A percentile compares a stretch with the other conserved stretches of the same genome.
phyloP scores from a whole-genome alignment of 2,329 filamentous ascomycete species.

The Colletotrichum truncatum region DNA sequence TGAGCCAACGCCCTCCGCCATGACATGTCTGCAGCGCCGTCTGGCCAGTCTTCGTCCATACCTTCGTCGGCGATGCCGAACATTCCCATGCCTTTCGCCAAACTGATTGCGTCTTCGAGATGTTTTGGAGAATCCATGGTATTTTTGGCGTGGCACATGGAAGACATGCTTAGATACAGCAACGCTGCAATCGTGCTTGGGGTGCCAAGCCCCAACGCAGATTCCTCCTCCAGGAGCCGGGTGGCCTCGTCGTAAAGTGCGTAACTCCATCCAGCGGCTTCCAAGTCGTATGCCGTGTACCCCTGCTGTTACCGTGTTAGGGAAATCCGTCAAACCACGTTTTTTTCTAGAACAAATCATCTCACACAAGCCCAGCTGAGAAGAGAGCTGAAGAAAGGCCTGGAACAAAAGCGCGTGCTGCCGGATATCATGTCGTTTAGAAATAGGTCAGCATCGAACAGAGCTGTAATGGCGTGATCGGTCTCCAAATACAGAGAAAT shows the following conservation, averaged over 20 bases:
- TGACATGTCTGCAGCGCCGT: background rate
- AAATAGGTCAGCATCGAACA: constrained; percentile 39
- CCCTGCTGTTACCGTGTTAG: constrained; percentile 4
- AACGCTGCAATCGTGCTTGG: constrained; percentile 1
- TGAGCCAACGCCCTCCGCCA: background rate
- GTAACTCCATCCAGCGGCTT: background rate
- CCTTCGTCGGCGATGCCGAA: background rate
- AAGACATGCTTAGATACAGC: constrained; percentile 14
- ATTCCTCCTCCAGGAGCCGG: background rate
- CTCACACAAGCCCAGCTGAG: constrained; percentile 18
- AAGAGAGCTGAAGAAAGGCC: constrained; percentile 35
- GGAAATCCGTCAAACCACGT: too few relatives aligned
- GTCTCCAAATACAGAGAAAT: constrained; percentile 40
- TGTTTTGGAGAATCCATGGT: background rate
- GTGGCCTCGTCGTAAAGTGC: constrained; percentile 5
- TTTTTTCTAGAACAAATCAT: background rate
- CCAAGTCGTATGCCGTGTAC: background rate
- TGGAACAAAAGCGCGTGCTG: constrained; percentile 37
- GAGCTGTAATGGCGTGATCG: constrained; percentile 40
- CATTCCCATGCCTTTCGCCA: background rate
- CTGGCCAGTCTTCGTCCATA: background rate
- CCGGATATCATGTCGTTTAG: constrained; percentile 36
- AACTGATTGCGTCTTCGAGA: background rate
- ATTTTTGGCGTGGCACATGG: constrained; percentile 6
- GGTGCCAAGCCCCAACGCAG: background rate